Evolutionary conservation across 1,139 yeast genomes (phyloP), one percentile per base, ranked within the genome.

Genomic region (Hansenula sp.): DNA sequence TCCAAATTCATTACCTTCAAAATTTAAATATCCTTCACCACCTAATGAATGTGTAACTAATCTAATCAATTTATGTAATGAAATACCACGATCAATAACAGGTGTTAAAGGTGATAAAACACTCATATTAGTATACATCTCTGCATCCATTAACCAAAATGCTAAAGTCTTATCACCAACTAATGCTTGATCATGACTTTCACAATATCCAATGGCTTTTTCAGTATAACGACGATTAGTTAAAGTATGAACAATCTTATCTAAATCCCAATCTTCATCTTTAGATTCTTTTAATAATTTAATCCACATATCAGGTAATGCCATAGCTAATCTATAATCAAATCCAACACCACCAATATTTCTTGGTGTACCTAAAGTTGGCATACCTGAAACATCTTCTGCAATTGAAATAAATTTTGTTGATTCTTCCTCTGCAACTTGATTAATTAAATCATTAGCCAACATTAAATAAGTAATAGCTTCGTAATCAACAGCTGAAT

Each of bases 221-320:
- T 92, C 98, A 32, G 82, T 80, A 61, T 89, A 80, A 52, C 98
- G 77, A 56, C 98, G 75, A 66, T 92, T 92, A 34, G 95, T 82
- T 53, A 92, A 73, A 1, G 95, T 87, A 57, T 77, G 82, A 19
- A 82, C 82, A 44, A 92, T 88, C 46, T 73, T 70, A 27, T 84
- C 90, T 68, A 92, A 63, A 56, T 90, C 89, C 98, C 98, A 92
- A 41, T 88, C 84, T 48, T 90, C 96, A 60, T 92, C 98, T 29
- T 66, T 57, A 47, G 75, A 68, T 59, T 90, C 97, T 60, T 92
- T 92, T 53, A 92, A 66, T 39, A 89, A 66, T 62, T 92, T 92
- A 65, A 92, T 92, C 97, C 98, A 92, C 97, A 90, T 90, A 62
- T 92, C 98, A 6, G 98, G 98, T 45, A 92, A 73, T 1, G 97